These are phyloP conservation scores for Penicillium frequentans DNA, from an alignment of 2,329 filamentous ascomycete species.

Conservation along the genomic window DNA sequence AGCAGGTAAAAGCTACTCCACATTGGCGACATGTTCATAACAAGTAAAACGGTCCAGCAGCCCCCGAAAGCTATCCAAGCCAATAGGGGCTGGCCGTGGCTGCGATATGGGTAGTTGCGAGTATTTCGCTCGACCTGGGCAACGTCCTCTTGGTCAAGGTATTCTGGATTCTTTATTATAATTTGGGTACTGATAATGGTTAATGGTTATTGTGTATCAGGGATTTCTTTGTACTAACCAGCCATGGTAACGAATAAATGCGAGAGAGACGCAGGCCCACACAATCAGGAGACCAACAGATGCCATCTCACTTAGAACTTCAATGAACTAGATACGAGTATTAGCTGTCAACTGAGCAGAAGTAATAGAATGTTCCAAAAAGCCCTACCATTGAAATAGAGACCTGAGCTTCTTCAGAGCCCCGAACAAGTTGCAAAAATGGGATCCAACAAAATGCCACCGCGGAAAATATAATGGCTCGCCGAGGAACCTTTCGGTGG, in stretches of 20 bases:
- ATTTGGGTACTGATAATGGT: neutral
- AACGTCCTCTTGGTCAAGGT: conserved; percentile 4
- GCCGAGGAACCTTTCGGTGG: conserved; percentile 33
- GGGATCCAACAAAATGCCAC: conserved; percentile 46
- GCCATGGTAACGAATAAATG: conserved; percentile 43
- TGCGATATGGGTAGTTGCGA: conserved; percentile 41
- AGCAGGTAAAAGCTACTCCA: conserved; percentile 38
- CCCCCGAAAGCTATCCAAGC: conserved; percentile 37
- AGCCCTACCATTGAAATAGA: neutral
- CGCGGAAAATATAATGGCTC: conserved; percentile 40
- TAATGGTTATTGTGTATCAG: neutral
- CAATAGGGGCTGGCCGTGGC: conserved; percentile 40
- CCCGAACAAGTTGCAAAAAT: conserved; percentile 36
- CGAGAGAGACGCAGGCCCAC: conserved; percentile 45
- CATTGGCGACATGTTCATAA: conserved; percentile 36
- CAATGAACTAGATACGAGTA: conserved; percentile 34
- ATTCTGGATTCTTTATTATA: neutral
- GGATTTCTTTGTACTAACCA: conserved; percentile 21
- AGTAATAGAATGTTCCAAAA: neutral
- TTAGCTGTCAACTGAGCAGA: neutral
- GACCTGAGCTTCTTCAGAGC: neutral
- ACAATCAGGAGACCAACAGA: conserved; percentile 37
- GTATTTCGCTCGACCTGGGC: neutral
- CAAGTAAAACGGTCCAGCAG: conserved; percentile 37
- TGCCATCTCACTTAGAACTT: conserved; percentile 40